Conservation (phyloP, 1,139 yeast genomes). For the Taphrina pruni region DNA sequence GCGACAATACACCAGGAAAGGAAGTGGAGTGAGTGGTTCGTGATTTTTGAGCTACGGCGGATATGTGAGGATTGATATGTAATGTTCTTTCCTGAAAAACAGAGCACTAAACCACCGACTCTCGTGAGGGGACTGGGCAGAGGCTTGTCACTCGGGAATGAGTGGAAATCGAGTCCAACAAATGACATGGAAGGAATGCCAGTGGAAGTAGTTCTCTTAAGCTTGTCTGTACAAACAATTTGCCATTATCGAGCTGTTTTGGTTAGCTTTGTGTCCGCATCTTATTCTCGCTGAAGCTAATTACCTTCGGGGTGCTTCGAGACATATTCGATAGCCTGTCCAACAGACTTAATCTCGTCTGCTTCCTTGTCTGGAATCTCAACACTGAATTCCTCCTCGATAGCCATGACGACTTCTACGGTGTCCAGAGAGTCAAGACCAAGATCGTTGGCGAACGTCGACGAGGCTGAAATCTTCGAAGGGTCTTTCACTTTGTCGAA, state of each 20-base stretch:
- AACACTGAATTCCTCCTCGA: conserved; percentile 69
- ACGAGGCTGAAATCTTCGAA: conserved; percentile 57
- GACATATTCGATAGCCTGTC: conserved; percentile 80
- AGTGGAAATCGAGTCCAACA: background rate
- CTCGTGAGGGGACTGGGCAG: background rate
- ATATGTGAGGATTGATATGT: conserved; percentile 7
- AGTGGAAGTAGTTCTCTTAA: too few relatives aligned
- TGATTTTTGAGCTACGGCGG: conserved; percentile 1
- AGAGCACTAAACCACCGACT: background rate
- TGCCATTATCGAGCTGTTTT: conserved; percentile 58
- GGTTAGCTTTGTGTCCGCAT: too few relatives aligned
- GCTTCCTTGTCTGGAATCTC: conserved; percentile 89
- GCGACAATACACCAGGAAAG: background rate
- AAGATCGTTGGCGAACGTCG: conserved; percentile 73
- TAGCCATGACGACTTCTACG: conserved; percentile 87
- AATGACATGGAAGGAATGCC: too few relatives aligned
- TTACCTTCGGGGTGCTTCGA: conserved; percentile 68
- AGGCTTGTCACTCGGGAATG: background rate
- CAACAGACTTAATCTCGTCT: conserved; percentile 79
- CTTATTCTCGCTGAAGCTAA: too few relatives aligned
- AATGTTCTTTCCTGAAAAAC: background rate
- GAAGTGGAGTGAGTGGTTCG: background rate
- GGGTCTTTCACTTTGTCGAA: conserved; percentile 61
- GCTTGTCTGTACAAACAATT: too few relatives aligned
- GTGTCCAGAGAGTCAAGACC: conserved; percentile 88